Conservation (phyloP, 1,139 yeast genomes). For the Tardiomyces depauwii region DNA sequence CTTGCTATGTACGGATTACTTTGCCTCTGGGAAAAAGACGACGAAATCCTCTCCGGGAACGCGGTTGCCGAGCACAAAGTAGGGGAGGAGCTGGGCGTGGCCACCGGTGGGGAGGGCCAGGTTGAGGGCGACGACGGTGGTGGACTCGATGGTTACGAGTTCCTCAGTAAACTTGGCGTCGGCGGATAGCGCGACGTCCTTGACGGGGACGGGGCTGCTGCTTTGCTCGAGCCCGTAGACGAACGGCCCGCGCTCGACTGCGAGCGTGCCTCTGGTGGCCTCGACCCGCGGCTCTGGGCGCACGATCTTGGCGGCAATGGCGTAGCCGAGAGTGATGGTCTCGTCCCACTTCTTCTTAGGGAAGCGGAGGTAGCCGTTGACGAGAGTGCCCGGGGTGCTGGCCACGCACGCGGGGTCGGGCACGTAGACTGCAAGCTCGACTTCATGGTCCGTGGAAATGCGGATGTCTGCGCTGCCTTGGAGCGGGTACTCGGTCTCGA, state of each 20-base stretch:
- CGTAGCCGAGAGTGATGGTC: conserved; percentile 2
- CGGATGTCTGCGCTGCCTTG: neutral
- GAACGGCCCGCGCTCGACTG: conserved; percentile 6
- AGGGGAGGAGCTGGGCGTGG: conserved; percentile 3
- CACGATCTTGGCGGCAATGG: conserved; percentile 1
- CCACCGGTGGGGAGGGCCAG: conserved; percentile 1
- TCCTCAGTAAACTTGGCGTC: conserved; percentile 1
- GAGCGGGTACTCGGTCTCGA: neutral
- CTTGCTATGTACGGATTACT: no score
- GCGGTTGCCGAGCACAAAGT: conserved; percentile 3
- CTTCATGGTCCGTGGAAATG: neutral
- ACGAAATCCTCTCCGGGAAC: conserved; percentile 4
- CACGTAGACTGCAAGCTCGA: neutral
- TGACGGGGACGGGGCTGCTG: neutral
- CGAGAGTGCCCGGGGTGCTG: neutral
- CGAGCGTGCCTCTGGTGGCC: conserved; percentile 2
- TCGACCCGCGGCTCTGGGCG: conserved; percentile 1
- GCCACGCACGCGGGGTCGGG: neutral
- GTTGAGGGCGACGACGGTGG: conserved; percentile 3
- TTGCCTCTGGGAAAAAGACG: conserved; percentile 1
- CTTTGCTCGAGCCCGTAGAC: conserved; percentile 1
- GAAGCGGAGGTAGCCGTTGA: conserved; percentile 3
- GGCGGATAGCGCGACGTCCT: neutral
- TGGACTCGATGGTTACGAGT: neutral
- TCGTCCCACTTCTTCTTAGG: conserved; percentile 3